Evolutionary conservation across 768 basidiomycete genomes (phyloP).

Genomic region (Sporobolomyces phaffii): DNA sequence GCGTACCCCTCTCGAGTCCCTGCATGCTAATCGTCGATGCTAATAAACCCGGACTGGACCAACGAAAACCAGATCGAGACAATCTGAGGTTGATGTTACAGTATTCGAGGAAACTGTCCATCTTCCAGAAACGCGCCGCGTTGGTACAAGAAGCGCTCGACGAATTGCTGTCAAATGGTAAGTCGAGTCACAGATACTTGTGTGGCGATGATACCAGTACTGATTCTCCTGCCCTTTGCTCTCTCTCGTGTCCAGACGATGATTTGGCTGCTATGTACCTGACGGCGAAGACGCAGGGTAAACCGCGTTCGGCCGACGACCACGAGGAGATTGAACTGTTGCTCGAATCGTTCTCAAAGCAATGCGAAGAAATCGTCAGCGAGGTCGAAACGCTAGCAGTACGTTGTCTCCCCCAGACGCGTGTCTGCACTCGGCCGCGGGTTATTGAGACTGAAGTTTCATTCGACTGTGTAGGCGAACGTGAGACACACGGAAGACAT

Average conservation of each 20-base stretch:
- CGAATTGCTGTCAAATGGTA: conserved; percentile 63
- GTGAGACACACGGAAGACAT: conserved; percentile 98
- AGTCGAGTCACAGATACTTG: background rate
- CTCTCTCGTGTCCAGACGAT: conserved; percentile 64
- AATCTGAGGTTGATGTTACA: conserved; percentile 85
- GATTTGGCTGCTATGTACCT: conserved; percentile 94
- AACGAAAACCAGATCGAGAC: conserved; percentile 57
- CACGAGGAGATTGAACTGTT: conserved; percentile 90
- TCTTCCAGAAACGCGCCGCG: conserved; percentile 85
- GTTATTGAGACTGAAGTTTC: background rate
- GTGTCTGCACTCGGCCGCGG: background rate
- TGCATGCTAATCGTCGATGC: background rate
- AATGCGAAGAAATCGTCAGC: conserved; percentile 40
- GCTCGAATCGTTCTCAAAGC: conserved; percentile 90
- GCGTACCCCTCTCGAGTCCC: background rate
- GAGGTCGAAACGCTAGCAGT: conserved; percentile 39
- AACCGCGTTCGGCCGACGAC: conserved; percentile 61
- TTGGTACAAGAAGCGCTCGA: conserved; percentile 82
- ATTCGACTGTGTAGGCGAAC: conserved; percentile 57
- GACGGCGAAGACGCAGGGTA: conserved; percentile 67
- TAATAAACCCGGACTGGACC: no score
- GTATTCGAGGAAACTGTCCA: conserved; percentile 78
- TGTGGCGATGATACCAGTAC: no score
- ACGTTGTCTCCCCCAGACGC: background rate
- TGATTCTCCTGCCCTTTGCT: background rate